These are phyloP conservation scores for Tuber melanosporum DNA, from an alignment of 495 filamentous ascomycete genomes.

Conservation along the genomic window DNA sequence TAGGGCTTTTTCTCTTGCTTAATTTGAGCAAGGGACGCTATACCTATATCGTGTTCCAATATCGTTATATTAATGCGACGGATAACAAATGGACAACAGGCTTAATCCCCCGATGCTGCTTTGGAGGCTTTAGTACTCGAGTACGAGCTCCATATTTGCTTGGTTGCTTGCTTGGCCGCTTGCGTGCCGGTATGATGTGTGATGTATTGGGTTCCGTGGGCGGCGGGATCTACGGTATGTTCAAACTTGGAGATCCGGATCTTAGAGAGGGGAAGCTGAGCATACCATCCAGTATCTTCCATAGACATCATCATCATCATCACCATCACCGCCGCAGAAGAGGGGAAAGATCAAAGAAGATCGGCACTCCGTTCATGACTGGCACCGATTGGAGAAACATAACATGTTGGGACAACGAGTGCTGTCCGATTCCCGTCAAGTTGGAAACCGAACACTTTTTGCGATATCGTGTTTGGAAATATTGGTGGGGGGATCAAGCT, in stretches of 20 bases:
- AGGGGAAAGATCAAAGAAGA: neutral
- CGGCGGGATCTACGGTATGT: neutral
- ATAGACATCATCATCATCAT: neutral
- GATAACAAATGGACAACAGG: neutral
- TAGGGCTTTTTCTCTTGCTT: neutral
- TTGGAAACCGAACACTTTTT: conserved; percentile 1
- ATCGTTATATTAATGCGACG: neutral
- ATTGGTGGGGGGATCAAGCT: neutral
- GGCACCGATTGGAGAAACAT: neutral
- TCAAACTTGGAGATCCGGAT: conserved; percentile 1
- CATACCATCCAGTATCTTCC: neutral
- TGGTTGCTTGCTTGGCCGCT: neutral
- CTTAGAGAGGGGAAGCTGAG: neutral
- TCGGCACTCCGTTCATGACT: neutral
- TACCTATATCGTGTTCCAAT: neutral
- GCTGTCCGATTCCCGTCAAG: neutral
- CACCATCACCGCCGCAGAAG: neutral
- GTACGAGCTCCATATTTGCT: neutral
- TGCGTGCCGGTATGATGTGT: neutral
- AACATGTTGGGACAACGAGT: neutral
- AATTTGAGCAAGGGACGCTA: neutral
- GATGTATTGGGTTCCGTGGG: neutral
- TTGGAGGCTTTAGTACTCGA: neutral
- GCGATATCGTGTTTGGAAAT: neutral
- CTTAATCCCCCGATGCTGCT: neutral